Evolutionary conservation across 345 rosid genomes (phyloP), one percentile per base, ranked within the genome.

Genomic region (Melaleuca alternifolia): DNA sequence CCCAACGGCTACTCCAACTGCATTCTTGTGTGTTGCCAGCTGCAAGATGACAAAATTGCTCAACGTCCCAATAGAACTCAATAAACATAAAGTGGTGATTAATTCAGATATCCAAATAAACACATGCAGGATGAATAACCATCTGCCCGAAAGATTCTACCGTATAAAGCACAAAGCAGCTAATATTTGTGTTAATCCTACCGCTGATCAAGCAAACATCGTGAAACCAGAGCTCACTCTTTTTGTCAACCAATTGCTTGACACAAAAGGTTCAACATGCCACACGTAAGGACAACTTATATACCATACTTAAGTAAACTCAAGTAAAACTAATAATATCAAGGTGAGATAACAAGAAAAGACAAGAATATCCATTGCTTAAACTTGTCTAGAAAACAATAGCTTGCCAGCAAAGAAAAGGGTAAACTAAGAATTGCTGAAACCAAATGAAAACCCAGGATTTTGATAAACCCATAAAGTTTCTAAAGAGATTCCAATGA

Each of bases 21-120:
- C 99, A 86, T 96, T 96, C 91, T 96, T 97, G 95, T 96, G 99
- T 2, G 99, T 95, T 76, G 99, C 99, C 86, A 97, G 91, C 99
- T 97, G 93, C 92, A 93, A 46, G 41, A 83, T n/a, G 13, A 37
- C 24, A 37, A 71, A 24, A 71, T 18, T 9, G 26, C 81, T 71
- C 81, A 71, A 71, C 48, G 37, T 12, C 14, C 81, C 81, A 71
- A 46, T 18, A 71, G 81, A 71, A 71, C 48, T 71, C 26, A 71
- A 71, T 37, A 71, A 71, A 71, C 81, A 18, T 71, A 71, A 37
- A 71, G 18, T 71, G 81, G 81, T 71, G 81, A 71, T 14, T 62
- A 16, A 16, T 71, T 37, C 46, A 37, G 48, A 37, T 37, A 71
- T 71, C 26, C 26, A 10, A 9, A 71, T 5, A 37, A 71, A 37